Percentiles rank a stretch among this genome's conserved stretches.
phyloP scores from a whole-genome alignment of 1,139 yeast genomes.

The Lodderomyces margitis region DNA sequence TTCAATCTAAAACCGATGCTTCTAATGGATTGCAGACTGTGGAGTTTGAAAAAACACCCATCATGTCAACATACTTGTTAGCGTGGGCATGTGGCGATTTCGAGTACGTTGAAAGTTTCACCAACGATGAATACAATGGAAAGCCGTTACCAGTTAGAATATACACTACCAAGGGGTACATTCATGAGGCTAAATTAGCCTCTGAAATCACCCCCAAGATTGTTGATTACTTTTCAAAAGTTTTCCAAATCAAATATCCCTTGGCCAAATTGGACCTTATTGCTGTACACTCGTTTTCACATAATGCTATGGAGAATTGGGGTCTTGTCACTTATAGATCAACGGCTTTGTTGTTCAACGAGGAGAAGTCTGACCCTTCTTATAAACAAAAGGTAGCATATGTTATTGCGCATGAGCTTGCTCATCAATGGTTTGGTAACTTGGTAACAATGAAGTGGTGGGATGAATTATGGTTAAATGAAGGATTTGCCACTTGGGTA shows the following conservation, averaged over 20 bases:
- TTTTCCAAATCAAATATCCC: conserved; percentile 67
- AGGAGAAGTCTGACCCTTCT: conserved; percentile 60
- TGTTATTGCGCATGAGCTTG: conserved; percentile 86
- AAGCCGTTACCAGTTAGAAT: conserved; percentile 74
- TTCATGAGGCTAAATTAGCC: conserved; percentile 62
- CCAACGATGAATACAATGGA: conserved; percentile 26
- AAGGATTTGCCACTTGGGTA: conserved; percentile 88
- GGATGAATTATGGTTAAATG: conserved; percentile 91
- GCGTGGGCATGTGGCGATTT: conserved; percentile 81
- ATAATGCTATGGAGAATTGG: conserved; percentile 92
- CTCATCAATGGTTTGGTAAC: conserved; percentile 94
- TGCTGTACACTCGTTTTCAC: conserved; percentile 73
- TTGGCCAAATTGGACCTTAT: conserved; percentile 74
- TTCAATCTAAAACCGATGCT: conserved; percentile 17
- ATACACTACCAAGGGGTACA: conserved; percentile 61
- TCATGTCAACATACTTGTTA: conserved; percentile 72
- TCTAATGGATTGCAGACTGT: conserved; percentile 21
- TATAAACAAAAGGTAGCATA: conserved; percentile 80
- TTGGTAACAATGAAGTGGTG: conserved; percentile 94
- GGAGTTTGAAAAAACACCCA: conserved; percentile 53
- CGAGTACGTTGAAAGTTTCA: conserved; percentile 61
- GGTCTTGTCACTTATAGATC: conserved; percentile 82
- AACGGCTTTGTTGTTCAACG: conserved; percentile 69
- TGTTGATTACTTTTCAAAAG: conserved; percentile 61
- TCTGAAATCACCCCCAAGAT: conserved; percentile 65